Evolutionary conservation across 768 basidiomycete species (phyloP).

Genomic region (Trametes sanguinea): DNA sequence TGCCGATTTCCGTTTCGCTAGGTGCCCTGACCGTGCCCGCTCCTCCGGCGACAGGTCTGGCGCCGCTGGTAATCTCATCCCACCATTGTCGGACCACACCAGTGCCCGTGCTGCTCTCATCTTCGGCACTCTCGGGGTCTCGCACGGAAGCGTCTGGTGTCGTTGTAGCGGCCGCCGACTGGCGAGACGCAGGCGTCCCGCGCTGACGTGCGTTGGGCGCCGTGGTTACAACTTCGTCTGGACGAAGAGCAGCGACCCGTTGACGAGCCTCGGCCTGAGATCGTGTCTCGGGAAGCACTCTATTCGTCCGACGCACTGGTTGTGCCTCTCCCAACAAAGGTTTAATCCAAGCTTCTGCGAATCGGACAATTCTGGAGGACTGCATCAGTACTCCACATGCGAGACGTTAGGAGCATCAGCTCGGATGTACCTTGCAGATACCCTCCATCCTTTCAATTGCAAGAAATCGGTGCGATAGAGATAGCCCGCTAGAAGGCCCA

Average conservation of each 20-base stretch:
- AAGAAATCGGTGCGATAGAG: constrained; percentile 84
- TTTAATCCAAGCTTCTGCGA: constrained; percentile 57
- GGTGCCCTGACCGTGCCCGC: constrained; percentile 58
- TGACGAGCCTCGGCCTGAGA: constrained; percentile 23
- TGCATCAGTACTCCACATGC: background rate
- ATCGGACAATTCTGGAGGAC: constrained; percentile 39
- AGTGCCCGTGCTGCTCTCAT: constrained; percentile 5
- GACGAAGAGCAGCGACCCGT: constrained; percentile 31
- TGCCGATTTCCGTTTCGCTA: constrained; percentile 71
- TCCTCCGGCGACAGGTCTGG: constrained; percentile 18
- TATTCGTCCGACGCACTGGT: constrained; percentile 65
- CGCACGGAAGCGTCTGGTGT: constrained; percentile 2
- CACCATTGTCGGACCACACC: constrained; percentile 76
- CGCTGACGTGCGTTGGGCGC: constrained; percentile 41
- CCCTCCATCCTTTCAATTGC: constrained; percentile 76
- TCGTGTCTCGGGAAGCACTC: constrained; percentile 66
- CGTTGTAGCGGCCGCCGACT: constrained; percentile 18
- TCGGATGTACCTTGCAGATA: constrained; percentile 46
- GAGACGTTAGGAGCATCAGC: background rate
- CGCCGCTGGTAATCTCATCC: constrained; percentile 46
- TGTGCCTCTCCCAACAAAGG: constrained; percentile 70
- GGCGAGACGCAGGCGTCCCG: background rate
- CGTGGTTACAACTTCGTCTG: constrained; percentile 68
- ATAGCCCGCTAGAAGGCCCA: constrained; percentile 72
- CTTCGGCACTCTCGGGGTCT: background rate